Percentiles rank a stretch among this genome's conserved stretches.
Conservation (phyloP, 2,329 filamentous ascomycete species). For the Aureobasidium uvarum region DNA sequence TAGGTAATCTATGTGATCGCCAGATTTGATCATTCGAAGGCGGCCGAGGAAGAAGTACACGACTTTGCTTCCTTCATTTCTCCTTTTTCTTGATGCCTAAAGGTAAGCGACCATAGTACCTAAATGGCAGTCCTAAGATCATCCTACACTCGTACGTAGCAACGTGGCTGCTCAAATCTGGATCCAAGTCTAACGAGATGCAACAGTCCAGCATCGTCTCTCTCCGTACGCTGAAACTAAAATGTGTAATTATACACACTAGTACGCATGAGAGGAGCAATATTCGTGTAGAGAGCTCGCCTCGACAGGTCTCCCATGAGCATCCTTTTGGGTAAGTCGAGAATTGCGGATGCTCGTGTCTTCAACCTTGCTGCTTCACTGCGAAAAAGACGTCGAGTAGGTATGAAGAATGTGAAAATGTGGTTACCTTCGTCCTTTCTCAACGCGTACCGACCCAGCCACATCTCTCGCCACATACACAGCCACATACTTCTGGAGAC, state of each 20-base stretch:
- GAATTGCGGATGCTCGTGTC: neutral
- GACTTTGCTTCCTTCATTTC: neutral
- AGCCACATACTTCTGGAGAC: neutral
- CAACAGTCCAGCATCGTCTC: neutral
- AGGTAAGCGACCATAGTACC: neutral
- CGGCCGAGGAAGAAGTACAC: neutral
- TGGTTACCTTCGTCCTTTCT: neutral
- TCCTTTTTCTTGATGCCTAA: neutral
- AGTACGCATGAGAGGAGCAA: neutral
- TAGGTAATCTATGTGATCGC: neutral
- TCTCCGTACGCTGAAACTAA: neutral
- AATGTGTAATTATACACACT: neutral
- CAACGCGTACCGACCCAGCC: neutral
- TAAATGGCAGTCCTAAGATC: neutral
- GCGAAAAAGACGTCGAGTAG: neutral
- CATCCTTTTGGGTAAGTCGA: neutral
- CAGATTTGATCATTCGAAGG: neutral
- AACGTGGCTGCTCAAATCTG: constrained; percentile 3
- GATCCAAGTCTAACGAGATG: neutral
- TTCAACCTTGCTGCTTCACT: neutral
- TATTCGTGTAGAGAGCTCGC: neutral
- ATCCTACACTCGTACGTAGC: neutral
- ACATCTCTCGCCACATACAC: constrained; percentile 20
- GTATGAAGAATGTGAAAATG: neutral
- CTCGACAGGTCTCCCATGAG: neutral